Base-by-base conservation (phyloP, 805 yeast genomes). In the Scheffersomyces lignosus region DNA sequence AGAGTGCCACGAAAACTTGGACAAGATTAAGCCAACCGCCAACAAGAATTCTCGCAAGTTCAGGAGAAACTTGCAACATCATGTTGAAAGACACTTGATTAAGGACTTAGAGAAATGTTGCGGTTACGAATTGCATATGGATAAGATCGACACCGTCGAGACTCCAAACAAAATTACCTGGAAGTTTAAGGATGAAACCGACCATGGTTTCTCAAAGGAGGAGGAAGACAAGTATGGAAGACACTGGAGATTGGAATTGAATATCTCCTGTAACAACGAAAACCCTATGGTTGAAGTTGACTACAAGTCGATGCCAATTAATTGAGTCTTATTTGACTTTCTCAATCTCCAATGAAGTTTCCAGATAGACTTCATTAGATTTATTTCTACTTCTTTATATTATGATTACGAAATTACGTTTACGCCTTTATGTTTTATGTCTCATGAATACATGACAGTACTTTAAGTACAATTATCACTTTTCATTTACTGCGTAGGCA, bases 61-160 rank as follows among this genome's bases (percentile, higher is more conserved):
- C 55, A 78, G 78, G 42, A 73, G 91, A 56, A 83, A 83, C 58
- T 70, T 84, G 57, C 83, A 80, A 51, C 91, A 84, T 58, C 91
- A 84, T 52, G 70, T 84, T 37, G 77, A 80, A 50, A 81, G 81
- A 52, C 90, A 83, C 58, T 63, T 84, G 54, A 67, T 84, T 54
- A 73, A 75, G 43, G 90, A 83, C 48, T 79, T 84, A 62, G 74
- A 73, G 44, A 70, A 67, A 40, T 75, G 79, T 56, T 66, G 81
- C n/a, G 85, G 87, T 31, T 74, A 75, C 49, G 66, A 66, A 32
- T 64, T 77, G 62, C 68, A 76, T 32, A 75, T 78, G 54, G 73
- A 75, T 34, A 66, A 63, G 51, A 58, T 60, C 25, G 71, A 65
- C 23, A 67, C 73, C 36, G 75, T 78, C 41, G 79, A 74, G 43